Conservation (phyloP, 257 asterid genomes). For the Lantana camara region DNA sequence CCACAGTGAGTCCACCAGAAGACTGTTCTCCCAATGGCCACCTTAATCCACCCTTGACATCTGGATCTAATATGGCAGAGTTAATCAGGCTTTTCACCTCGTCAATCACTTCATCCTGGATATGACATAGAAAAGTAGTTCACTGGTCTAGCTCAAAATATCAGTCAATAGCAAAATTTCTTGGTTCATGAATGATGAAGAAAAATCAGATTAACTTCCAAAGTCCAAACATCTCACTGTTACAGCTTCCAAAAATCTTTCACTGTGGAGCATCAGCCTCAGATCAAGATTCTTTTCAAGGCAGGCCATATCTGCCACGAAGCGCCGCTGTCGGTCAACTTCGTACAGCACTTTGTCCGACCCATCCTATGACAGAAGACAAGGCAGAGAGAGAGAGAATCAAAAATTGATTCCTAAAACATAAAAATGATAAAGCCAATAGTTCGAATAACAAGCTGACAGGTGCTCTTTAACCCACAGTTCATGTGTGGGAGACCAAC, state of each 20-base stretch:
- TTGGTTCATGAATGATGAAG: too few species aligned
- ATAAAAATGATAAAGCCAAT: not conserved
- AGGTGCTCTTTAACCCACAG: not conserved
- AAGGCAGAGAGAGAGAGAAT: not conserved
- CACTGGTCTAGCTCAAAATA: too few species aligned
- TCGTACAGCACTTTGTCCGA: conserved; percentile 45
- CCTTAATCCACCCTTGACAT: too few species aligned
- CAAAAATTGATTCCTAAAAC: not conserved
- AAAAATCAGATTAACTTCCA: too few species aligned
- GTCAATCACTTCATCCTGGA: conserved; percentile 50
- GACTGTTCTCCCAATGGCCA: too few species aligned
- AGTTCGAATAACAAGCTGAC: not conserved
- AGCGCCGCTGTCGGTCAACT: too few species aligned
- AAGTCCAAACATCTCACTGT: too few species aligned
- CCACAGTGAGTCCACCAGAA: conserved; percentile 40
- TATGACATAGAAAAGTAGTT: not conserved
- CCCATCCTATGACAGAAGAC: conserved; percentile 35
- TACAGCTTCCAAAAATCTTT: too few species aligned
- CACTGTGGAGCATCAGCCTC: too few species aligned
- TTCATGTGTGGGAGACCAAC: not conserved
- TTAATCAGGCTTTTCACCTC: conserved; percentile 37
- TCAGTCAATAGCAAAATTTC: too few species aligned
- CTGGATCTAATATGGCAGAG: conserved; percentile 43
- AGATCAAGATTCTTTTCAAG: too few species aligned
- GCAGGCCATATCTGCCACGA: conserved; percentile 52